Percentiles rank a stretch among this genome's conserved stretches.
Evolutionary conservation across 2,329 filamentous ascomycete genomes (phyloP).

Genomic region (Mycosphaerelloides madeirae): DNA sequence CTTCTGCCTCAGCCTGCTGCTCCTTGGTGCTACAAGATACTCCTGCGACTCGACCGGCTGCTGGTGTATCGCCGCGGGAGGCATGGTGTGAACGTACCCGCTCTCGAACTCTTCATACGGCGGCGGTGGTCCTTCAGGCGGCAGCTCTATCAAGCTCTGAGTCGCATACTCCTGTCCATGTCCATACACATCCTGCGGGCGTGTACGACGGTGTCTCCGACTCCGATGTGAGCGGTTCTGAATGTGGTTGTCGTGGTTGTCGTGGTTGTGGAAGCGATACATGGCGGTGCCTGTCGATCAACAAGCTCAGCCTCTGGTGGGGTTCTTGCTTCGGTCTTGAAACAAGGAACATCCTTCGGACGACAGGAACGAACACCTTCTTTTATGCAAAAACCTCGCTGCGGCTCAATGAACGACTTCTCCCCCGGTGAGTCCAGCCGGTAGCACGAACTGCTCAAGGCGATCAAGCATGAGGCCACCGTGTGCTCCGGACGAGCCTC

Average conservation of each 20-base stretch:
- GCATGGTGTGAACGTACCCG: conserved; percentile 6
- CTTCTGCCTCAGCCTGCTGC: conserved; percentile 11
- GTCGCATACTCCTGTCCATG: not conserved
- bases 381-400: not conserved
- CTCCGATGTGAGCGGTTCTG: too few species aligned
- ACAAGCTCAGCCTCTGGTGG: not conserved
- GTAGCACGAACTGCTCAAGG: too few species aligned
- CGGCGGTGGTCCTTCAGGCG: conserved; percentile 12
- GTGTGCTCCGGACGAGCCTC: too few species aligned
- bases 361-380: too few species aligned
- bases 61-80: conserved; percentile 9
- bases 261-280: not conserved
- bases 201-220: too few species aligned
- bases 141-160: conserved; percentile 1
- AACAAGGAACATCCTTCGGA: too few species aligned
- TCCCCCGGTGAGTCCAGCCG: too few species aligned
- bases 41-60: conserved; percentile 13
- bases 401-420: too few species aligned
- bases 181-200: too few species aligned
- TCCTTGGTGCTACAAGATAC: conserved; percentile 4
- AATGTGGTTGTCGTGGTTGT: too few species aligned
- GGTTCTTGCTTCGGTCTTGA: conserved; percentile 4
- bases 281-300: conserved; percentile 4
- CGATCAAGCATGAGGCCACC: too few species aligned
- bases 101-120: conserved; percentile 13